Evolutionary conservation across 2,329 filamentous ascomycete species (phyloP).

Genomic region (Endocalyx cinctus): DNA sequence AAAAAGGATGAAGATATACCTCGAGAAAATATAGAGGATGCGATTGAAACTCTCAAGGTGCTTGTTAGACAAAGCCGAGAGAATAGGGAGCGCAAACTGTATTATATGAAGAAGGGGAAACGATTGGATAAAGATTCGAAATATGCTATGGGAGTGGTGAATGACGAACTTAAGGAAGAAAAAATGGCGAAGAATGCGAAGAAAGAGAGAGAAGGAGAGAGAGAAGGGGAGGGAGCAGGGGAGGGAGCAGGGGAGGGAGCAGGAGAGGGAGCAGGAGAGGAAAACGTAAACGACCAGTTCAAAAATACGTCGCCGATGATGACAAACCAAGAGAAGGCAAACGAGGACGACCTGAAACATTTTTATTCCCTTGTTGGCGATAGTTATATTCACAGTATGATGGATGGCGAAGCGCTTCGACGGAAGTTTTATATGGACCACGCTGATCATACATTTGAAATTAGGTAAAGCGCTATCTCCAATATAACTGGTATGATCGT

Average conservation of each 20-base stretch:
- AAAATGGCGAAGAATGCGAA: not conserved
- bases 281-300: too few species aligned
- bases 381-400: conserved; percentile 19
- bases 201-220: not conserved
- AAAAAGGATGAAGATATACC: too few species aligned
- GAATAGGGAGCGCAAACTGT: conserved; percentile 3
- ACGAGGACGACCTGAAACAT: conserved; percentile 3
- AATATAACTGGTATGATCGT: too few species aligned
- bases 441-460: conserved; percentile 4
- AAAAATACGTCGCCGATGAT: not conserved
- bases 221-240: not conserved
- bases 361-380: conserved; percentile 15
- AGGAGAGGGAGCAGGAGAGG: too few species aligned
- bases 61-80: not conserved
- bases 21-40: not conserved
- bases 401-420: conserved; percentile 18
- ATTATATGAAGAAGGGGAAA: not conserved
- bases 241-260: not conserved
- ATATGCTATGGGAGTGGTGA: not conserved
- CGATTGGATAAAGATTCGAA: not conserved
- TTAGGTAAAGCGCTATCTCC: too few species aligned
- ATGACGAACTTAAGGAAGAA: not conserved
- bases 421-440: conserved; percentile 2
- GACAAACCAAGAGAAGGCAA: not conserved
- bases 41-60: conserved; percentile 3